Evolutionary conservation across 2,329 filamentous ascomycete genomes (phyloP).

Genomic region (Fusarium illudens): DNA sequence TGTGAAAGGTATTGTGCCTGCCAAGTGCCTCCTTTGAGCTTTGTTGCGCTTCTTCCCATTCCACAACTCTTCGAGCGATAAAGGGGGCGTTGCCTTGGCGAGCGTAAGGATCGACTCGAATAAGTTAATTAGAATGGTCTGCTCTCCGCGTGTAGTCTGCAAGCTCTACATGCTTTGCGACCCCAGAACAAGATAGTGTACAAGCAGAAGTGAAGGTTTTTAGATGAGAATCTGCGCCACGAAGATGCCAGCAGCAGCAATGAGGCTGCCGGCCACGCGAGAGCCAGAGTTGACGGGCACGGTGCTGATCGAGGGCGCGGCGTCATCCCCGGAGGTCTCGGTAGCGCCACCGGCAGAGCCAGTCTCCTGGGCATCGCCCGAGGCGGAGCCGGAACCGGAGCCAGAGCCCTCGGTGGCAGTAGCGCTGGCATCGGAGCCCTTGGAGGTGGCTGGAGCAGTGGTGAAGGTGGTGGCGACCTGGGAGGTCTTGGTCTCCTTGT

Average conservation of each 20-base stretch:
- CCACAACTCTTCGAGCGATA: constrained; percentile 22
- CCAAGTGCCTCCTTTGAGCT: constrained; percentile 27
- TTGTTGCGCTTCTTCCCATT: constrained; percentile 18
- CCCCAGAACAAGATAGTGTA: constrained; percentile 37
- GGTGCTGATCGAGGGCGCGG: constrained; percentile 28
- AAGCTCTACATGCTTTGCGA: constrained; percentile 41
- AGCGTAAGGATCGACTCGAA: constrained; percentile 43
- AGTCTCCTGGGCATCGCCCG: constrained; percentile 19
- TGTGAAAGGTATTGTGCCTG: constrained; percentile 34
- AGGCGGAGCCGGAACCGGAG: constrained; percentile 15
- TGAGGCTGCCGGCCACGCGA: constrained; percentile 40
- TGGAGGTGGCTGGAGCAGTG: constrained; percentile 24
- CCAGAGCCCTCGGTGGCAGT: constrained; percentile 15
- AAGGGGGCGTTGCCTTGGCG: constrained; percentile 34
- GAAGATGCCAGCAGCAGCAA: constrained; percentile 42
- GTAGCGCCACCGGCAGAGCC: constrained; percentile 13
- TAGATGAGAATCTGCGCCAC: constrained; percentile 46
- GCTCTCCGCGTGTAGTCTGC: constrained; percentile 38
- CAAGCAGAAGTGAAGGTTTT: constrained; percentile 38
- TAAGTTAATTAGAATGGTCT: constrained; percentile 44
- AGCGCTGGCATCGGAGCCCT: constrained; percentile 31
- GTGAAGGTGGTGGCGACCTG: constrained; percentile 27
- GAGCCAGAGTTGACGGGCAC: constrained; percentile 41
- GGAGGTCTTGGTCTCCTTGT: constrained; percentile 23
- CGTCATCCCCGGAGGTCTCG: constrained; percentile 16